A percentile compares a stretch with the other conserved stretches of the same genome.
Evolutionary conservation across 805 yeast species (phyloP).

Genomic region (Lachancea kluyveri): DNA sequence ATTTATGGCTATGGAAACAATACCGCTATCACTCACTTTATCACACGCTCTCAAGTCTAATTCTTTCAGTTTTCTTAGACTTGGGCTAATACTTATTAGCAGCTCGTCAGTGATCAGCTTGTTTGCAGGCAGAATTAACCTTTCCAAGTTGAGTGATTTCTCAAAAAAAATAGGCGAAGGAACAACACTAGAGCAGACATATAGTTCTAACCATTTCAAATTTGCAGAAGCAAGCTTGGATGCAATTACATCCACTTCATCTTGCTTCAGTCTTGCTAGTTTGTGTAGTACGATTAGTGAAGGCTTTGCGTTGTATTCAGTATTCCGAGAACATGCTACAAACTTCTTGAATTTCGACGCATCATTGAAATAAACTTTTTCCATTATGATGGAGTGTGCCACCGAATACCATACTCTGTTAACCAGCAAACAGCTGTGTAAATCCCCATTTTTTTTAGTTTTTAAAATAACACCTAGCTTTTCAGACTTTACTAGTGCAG

Average conservation of each 20-base stretch:
- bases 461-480: no score
- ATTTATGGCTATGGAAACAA: conserved; percentile 55
- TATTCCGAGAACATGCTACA: conserved; percentile 28
- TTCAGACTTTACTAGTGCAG: conserved; percentile 16
- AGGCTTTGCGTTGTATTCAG: conserved; percentile 27
- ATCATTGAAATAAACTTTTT: conserved; percentile 48
- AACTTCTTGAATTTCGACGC: conserved; percentile 39
- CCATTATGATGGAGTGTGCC: conserved; percentile 48
- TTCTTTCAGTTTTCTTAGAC: conserved; percentile 52
- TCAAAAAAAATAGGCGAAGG: conserved; percentile 48
- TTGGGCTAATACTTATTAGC: conserved; percentile 43
- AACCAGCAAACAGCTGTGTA: conserved; percentile 62
- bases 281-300: conserved; percentile 62
- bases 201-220: conserved; percentile 68
- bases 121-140: conserved; percentile 62
- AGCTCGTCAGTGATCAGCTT: conserved; percentile 54
- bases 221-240: conserved; percentile 37
- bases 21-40: conserved; percentile 65
- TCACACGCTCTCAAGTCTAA: conserved; percentile 85
- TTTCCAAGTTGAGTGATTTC: conserved; percentile 33
- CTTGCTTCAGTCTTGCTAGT: conserved; percentile 47
- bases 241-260: conserved; percentile 43
- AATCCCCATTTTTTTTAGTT: no score
- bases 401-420: conserved; percentile 58
- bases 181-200: conserved; percentile 67